phyloP scores from a whole-genome alignment of 768 basidiomycete genomes.

The Leucogyrophana mollusca region DNA sequence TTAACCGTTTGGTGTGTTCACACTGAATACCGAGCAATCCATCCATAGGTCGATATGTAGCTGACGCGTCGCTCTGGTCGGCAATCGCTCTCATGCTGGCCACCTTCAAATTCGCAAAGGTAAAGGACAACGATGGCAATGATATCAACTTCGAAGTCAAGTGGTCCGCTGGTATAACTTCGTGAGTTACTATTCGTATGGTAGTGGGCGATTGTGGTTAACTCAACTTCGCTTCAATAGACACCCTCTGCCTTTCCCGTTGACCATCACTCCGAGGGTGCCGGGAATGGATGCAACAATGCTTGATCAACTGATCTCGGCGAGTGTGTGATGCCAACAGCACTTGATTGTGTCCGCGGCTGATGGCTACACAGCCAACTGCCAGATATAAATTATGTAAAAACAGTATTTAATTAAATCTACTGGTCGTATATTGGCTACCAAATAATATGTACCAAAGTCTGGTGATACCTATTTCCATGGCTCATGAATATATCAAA shows the following conservation, averaged over 20 bases:
- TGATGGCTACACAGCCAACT: too few species aligned
- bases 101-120: conserved; percentile 35
- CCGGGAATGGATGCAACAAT: conserved; percentile 6
- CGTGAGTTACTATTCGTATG: conserved; percentile 5
- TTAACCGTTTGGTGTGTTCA: too few species aligned
- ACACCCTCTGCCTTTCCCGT: conserved; percentile 15
- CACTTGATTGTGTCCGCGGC: too few species aligned
- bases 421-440: too few species aligned
- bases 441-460: too few species aligned
- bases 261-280: conserved; percentile 10
- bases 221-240: conserved; percentile 3
- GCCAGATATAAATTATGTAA: too few species aligned
- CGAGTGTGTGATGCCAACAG: conserved; percentile 5
- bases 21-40: too few species aligned
- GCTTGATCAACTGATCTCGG: conserved; percentile 10
- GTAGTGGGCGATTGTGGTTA: not conserved
- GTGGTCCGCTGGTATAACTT: conserved; percentile 26
- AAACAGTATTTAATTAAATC: too few species aligned
- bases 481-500: too few species aligned
- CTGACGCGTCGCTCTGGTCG: conserved; percentile 33
- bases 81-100: conserved; percentile 35
- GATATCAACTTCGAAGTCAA: conserved; percentile 34
- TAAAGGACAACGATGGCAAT: conserved; percentile 29
- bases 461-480: too few species aligned
- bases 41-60: conserved; percentile 22